Conservation (phyloP, 371 early-diverging fungal species). For the Polyrhizophydium stewartii region DNA sequence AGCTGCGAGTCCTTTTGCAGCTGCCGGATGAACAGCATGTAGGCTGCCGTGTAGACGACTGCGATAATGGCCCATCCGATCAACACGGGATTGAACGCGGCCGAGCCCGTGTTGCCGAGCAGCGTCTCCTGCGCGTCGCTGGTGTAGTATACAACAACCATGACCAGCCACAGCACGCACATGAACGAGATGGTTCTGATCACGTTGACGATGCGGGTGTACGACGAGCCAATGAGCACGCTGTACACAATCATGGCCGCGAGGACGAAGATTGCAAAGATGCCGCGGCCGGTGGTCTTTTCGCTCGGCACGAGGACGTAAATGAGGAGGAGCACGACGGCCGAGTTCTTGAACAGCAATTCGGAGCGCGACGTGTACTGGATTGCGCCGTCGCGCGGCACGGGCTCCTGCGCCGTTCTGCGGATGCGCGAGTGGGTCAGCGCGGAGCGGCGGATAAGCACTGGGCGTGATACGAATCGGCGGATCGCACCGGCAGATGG, state of each 20-base stretch:
- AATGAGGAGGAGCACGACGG: conserved; percentile 17
- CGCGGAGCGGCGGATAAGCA: too few relatives aligned
- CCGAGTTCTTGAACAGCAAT: conserved; percentile 22
- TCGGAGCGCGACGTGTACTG: conserved; percentile 32
- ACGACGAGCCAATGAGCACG: conserved; percentile 25
- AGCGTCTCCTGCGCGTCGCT: neutral
- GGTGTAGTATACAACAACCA: conserved; percentile 23
- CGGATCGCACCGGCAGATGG: neutral
- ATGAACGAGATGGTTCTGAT: conserved; percentile 14
- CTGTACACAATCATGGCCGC: conserved; percentile 22
- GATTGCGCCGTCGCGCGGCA: conserved; percentile 23
- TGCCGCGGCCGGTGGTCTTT: conserved; percentile 20
- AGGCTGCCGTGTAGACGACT: neutral
- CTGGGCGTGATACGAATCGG: neutral
- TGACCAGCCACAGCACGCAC: conserved; percentile 27
- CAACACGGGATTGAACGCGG: neutral
- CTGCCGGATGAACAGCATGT: neutral
- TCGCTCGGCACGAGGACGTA: conserved; percentile 22
- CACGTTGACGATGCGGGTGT: neutral
- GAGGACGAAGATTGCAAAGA: conserved; percentile 17
- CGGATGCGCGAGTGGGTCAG: too few relatives aligned
- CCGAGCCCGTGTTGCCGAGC: neutral
- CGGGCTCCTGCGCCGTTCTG: conserved; percentile 16
- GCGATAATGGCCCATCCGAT: neutral
- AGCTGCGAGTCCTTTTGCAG: neutral